Evolutionary conservation across 345 rosid genomes (phyloP), one percentile per base, ranked within the genome.

Genomic region (Brassica rapa): DNA sequence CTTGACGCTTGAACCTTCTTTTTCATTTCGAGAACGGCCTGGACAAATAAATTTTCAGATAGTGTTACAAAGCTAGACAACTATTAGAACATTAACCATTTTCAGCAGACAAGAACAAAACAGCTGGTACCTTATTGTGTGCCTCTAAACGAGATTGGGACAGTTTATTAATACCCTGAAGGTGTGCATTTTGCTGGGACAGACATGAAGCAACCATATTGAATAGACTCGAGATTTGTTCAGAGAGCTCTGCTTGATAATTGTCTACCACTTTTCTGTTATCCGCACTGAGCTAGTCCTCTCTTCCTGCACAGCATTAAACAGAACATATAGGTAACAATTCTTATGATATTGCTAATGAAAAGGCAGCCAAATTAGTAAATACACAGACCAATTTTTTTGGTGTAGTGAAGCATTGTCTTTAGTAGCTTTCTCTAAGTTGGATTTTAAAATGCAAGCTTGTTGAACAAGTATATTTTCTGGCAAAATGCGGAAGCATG

Each of bases 401-500:
- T 19, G 89, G 79, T 86, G 88, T 86, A 96, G 76, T 27, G 87
- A 85, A 62, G 86, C 88, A 83, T 93, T 95, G 66, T 95, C 96
- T 85, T 83, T 84, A 35, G 89, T 84, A 79, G 92, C 88, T 83
- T 90, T 95, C 87, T 95, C 97, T 78, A 95, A 81, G 71, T 89
- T 90, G 68, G 94, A 85, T 64, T 86, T 87, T 74, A 95, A 75
- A 66, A 41, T 85, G 73, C 92, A 85, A 62, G 99, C 97, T 88
- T 88, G 98, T 72, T 89, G 89, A 62, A 91, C 87, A 83, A 95
- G 73, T 76, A 93, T 89, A 82, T 86, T 88, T 76, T 95, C 99
- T 95, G 84, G 55, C 56, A 78, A 68, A 66, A 73, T 33, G 67
- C 14, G 35, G 46, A 29, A 66, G 70, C 46, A 68, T 6, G 39